phyloP scores from a whole-genome alignment of 1,284 basidiomycete genomes.

The Mycosarcoma mackinlayi region DNA sequence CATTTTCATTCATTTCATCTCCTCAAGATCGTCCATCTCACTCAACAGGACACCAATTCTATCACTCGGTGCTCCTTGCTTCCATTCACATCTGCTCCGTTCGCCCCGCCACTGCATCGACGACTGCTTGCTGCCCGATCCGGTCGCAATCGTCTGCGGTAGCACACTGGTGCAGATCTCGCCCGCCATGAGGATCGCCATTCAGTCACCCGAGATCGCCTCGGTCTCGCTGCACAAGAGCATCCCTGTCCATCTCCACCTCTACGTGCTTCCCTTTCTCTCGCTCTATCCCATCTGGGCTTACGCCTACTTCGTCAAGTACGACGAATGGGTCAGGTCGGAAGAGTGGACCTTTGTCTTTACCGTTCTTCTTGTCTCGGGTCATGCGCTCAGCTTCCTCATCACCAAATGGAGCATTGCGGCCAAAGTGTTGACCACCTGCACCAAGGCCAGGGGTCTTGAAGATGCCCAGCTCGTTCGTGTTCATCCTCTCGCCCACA shows the following conservation, averaged over 20 bases:
- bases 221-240: constrained; percentile 82
- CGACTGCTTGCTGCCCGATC: constrained; percentile 2
- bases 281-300: constrained; percentile 85
- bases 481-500: constrained; percentile 84
- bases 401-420: constrained; percentile 89
- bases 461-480: constrained; percentile 83
- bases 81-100: background rate
- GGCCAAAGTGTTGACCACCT: constrained; percentile 82
- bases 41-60: constrained; percentile 4
- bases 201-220: constrained; percentile 87
- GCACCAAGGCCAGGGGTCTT: constrained; percentile 68
- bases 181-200: constrained; percentile 68
- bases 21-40: constrained; percentile 25
- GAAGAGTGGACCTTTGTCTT: constrained; percentile 82
- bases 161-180: constrained; percentile 17
- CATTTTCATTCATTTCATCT: constrained; percentile 7
- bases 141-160: constrained; percentile 20
- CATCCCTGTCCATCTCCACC: constrained; percentile 80
- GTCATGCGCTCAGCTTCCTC: constrained; percentile 92
- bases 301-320: constrained; percentile 90
- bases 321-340: constrained; percentile 76
- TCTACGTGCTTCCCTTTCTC: constrained; percentile 87
- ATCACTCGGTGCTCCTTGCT: constrained; percentile 10
- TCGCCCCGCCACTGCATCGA: constrained; percentile 5
- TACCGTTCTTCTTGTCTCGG: constrained; percentile 83